Evolutionary conservation across 805 yeast species (phyloP).

Genomic region (Starmerella tilneyi): DNA sequence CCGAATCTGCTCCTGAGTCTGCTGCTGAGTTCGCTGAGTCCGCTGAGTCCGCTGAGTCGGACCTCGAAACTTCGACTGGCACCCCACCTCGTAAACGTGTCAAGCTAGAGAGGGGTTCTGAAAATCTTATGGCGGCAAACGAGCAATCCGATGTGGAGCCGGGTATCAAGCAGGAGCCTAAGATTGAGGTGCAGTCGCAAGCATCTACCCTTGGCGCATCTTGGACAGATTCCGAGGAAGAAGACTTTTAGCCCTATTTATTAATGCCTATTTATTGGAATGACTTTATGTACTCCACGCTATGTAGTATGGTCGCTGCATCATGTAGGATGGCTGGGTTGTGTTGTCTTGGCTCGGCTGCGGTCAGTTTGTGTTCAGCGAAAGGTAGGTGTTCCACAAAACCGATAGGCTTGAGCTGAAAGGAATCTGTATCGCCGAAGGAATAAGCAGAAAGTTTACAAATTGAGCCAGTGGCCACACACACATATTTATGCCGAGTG

Average conservation of each 20-base stretch:
- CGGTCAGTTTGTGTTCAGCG: conserved; percentile 52
- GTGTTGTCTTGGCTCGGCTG: no score
- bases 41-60: background rate
- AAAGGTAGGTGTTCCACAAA: conserved; percentile 86
- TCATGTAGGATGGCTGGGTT: no score
- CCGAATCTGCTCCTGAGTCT: background rate
- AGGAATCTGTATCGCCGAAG: conserved; percentile 78
- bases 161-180: no score
- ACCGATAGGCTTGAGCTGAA: conserved; percentile 81
- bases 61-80: background rate
- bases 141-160: background rate
- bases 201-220: conserved; percentile 8
- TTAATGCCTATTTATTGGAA: background rate
- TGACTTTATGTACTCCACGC: no score
- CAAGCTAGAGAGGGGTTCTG: background rate
- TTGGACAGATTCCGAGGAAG: conserved; percentile 7
- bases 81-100: background rate
- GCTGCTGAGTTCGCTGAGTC: background rate
- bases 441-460: conserved; percentile 64
- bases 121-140: background rate
- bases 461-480: conserved; percentile 89
- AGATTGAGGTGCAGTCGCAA: conserved; percentile 14
- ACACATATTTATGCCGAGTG: conserved; percentile 64
- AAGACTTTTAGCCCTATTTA: background rate
- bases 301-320: no score